Percentiles rank a stretch among this genome's conserved stretches.
These are phyloP conservation scores for Suhomyces kilbournensis DNA, from an alignment of 805 yeast species.

Conservation along the genomic window DNA sequence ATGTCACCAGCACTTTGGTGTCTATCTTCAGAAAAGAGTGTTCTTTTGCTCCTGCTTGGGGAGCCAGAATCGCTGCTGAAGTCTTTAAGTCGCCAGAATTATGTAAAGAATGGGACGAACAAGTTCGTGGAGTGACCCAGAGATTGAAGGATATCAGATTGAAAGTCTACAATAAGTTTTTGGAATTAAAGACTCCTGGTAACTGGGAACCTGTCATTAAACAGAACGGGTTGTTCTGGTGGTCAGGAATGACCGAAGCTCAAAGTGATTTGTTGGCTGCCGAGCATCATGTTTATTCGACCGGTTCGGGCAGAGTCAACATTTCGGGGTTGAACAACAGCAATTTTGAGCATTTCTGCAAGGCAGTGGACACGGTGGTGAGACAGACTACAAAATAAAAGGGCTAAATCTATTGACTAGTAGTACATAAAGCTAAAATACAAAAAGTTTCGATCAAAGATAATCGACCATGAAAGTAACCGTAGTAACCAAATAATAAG, in stretches of 20 bases:
- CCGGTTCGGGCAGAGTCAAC: constrained; percentile 41
- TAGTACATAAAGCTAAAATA: constrained; percentile 1
- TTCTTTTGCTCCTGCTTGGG: constrained; percentile 47
- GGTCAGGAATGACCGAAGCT: constrained; percentile 33
- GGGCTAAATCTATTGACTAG: neutral
- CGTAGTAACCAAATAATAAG: neutral
- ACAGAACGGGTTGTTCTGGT: constrained; percentile 47
- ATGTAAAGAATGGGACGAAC: constrained; percentile 32
- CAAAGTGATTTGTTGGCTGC: constrained; percentile 32
- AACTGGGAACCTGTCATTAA: constrained; percentile 35
- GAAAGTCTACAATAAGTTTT: constrained; percentile 26
- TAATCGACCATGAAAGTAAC: neutral
- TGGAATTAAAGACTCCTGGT: constrained; percentile 41
- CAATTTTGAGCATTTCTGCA: constrained; percentile 38
- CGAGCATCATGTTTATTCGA: constrained; percentile 38
- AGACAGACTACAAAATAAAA: constrained; percentile 12
- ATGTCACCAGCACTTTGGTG: constrained; percentile 26
- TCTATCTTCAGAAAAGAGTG: constrained; percentile 37
- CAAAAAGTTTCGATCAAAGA: neutral
- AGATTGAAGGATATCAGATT: constrained; percentile 33
- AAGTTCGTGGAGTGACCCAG: constrained; percentile 27
- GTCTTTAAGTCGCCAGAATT: constrained; percentile 25
- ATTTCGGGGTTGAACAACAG: constrained; percentile 41
- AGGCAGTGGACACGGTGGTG: constrained; percentile 36
- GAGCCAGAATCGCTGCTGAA: constrained; percentile 40